Evolutionary conservation across 305 asterid genomes (phyloP).

Genomic region (Caryopteris hybrid): DNA sequence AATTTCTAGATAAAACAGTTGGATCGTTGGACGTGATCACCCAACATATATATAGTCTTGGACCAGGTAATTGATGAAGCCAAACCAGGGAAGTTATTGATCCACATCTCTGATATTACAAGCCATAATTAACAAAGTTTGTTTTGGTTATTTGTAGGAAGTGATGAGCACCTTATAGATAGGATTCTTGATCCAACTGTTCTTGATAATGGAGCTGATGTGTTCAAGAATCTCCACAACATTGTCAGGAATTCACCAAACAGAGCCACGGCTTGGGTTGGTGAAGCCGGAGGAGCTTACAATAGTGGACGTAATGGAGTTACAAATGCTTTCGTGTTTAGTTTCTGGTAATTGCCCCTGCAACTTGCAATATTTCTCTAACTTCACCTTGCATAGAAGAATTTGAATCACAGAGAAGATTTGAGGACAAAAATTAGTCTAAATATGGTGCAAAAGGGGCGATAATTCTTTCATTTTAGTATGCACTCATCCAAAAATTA

Average conservation of each 20-base stretch:
- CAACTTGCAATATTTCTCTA: neutral
- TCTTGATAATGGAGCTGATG: slow-evolving; percentile 55
- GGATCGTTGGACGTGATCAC: slow-evolving; percentile 36
- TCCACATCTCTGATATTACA: neutral
- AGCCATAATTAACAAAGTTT: neutral
- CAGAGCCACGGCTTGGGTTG: slow-evolving; percentile 76
- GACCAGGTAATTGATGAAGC: slow-evolving; percentile 37
- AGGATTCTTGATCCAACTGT: slow-evolving; percentile 65
- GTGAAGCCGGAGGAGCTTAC: slow-evolving; percentile 93
- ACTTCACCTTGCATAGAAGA: too few relatives aligned
- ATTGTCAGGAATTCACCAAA: slow-evolving; percentile 38
- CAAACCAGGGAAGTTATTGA: neutral
- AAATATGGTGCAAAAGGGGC: too few relatives aligned
- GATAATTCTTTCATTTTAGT: too few relatives aligned
- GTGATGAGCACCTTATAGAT: slow-evolving; percentile 54
- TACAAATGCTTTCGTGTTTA: slow-evolving; percentile 64
- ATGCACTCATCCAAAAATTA: too few relatives aligned
- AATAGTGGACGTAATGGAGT: slow-evolving; percentile 77
- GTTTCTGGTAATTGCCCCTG: slow-evolving; percentile 65
- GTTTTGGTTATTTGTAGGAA: slow-evolving; percentile 38
- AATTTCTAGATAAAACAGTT: slow-evolving; percentile 23
- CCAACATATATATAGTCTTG: slow-evolving; percentile 54
- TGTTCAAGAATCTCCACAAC: slow-evolving; percentile 39
- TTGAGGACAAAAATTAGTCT: too few relatives aligned
- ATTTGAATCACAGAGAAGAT: too few relatives aligned